Base-by-base conservation (phyloP, 116 monocot genomes). In the Zostera marina region DNA sequence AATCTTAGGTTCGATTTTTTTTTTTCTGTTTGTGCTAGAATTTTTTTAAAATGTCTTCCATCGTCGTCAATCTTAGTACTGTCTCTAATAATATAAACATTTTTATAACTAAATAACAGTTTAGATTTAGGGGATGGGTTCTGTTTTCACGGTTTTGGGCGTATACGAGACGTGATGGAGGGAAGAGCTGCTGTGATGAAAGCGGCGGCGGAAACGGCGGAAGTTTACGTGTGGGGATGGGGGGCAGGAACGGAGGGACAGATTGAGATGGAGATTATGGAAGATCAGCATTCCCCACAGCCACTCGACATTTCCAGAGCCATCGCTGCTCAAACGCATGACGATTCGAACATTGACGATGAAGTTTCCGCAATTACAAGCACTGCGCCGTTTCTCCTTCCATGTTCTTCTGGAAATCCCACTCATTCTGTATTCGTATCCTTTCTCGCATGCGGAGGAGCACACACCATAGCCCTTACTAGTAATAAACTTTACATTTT, bases 391-490 rank as follows among this genome's bases (percentile, higher is more conserved):
- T 9, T 41, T 11, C 39, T 17, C 9, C 25, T n/a, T 1, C 6
- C 23, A 10, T 3, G 44, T 12, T 25, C 40, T 39, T 23, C 49
- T 14, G 47, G 22, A 12, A 17, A 39, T 21, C 42, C 43, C 44
- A 13, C 58, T 19, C 4, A 52, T 17, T 5, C 52, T 59, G 11
- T 49, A 22, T 23, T 48, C 32, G 58, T 83, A 48, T 67, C 79
- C 53, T 66, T 19, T 38, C 40, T 92, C 59, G 77, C 87, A 48
- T 86, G 92, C 57, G 92, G 92, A 13, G 83, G 92, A 22, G 92
- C 92, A 51, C 92, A 87, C 65, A 65, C 78, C 56, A 52, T 87
- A 49, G 87, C 87, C 44, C 20, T 92, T 26, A 87, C 87, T 40
- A 39, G 67, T 67, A 20, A 40, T 45, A 3, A 16, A 3, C 16